Conservation (phyloP, 768 basidiomycete genomes). For the Piloderma croceum region DNA sequence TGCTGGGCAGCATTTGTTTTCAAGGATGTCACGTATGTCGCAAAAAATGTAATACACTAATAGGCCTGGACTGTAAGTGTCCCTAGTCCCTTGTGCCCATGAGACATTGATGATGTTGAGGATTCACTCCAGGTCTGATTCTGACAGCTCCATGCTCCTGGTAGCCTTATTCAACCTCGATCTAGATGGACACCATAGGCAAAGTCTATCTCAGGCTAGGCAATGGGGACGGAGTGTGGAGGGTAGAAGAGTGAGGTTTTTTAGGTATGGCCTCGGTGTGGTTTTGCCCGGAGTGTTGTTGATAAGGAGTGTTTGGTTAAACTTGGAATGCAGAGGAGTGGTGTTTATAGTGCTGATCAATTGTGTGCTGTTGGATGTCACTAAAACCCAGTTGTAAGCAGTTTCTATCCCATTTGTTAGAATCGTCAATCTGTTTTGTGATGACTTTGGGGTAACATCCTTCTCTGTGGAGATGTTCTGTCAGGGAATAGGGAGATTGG, state of each 20-base stretch:
- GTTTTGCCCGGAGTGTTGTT: too few species aligned
- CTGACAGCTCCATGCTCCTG: constrained; percentile 8
- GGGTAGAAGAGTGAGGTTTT: background rate
- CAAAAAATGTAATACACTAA: constrained; percentile 13
- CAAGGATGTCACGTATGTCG: constrained; percentile 8
- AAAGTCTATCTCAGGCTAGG: constrained; percentile 19
- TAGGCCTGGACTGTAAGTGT: constrained; percentile 17
- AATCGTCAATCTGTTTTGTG: too few species aligned
- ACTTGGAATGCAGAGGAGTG: too few species aligned
- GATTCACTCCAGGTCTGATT: constrained; percentile 21
- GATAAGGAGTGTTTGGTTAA: too few species aligned
- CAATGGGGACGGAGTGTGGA: constrained; percentile 7
- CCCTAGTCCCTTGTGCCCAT: constrained; percentile 9
- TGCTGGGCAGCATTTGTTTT: constrained; percentile 6
- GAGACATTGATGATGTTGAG: constrained; percentile 6
- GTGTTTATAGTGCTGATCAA: too few species aligned
- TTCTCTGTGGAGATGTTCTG: too few species aligned
- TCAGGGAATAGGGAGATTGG: too few species aligned
- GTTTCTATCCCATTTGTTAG: too few species aligned
- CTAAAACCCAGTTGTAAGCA: too few species aligned
- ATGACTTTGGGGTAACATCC: too few species aligned
- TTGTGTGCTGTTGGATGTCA: too few species aligned
- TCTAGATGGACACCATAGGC: constrained; percentile 18
- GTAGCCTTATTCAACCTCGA: background rate
- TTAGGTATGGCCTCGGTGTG: constrained; percentile 3